Evolutionary conservation across 129 eudicot genomes (phyloP), one percentile per base, ranked within the genome.

Genomic region (Cynara cardunculus): DNA sequence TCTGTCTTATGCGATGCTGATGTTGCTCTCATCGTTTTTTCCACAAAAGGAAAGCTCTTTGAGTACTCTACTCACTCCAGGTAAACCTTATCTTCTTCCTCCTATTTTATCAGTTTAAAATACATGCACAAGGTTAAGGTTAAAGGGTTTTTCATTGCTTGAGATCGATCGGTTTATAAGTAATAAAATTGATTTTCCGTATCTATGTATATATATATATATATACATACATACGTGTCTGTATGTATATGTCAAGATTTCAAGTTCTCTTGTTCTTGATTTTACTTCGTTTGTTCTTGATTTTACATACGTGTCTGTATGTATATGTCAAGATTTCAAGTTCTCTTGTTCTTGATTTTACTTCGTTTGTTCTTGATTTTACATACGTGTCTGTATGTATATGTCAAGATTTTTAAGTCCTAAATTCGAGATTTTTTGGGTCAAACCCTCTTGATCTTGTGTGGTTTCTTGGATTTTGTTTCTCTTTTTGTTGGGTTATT

Each of bases 51-150:
- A 7, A 93, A 93, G 81, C 92, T 90, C 66, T 93, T 84, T 86
- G 92, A 93, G 87, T 93, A 88, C 87, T 85, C 97, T 35, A 88
- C 93, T 82, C 89, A 92, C 74, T 90, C 91, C 77, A 90, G 97
- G 97, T 92, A 5, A 11, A 6, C 6, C 27, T 46, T 46, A 12
- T 46, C 9, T 0, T 37, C 30, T 21, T 8, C 24, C 26, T 8
- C 19, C 22, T 62, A 7, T 22, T 19, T 35, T 35, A 46, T 34
- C 44, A 24, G 12, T 16, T 27, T 30, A 35, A 76, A 62, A n/a
- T 49, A 41, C 75, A 78, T 68, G 65, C 66, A 68, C 66, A 35
- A 34, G 18, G 27, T 2, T 77, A 65, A 65, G n/a, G n/a, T n/a
- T n/a, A n/a, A n/a, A n/a, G 39, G 59, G 44, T 62, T 77, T 77